Base-by-base conservation (phyloP, 2,329 filamentous ascomycete species). In the Ophiosphaerella korrae region DNA sequence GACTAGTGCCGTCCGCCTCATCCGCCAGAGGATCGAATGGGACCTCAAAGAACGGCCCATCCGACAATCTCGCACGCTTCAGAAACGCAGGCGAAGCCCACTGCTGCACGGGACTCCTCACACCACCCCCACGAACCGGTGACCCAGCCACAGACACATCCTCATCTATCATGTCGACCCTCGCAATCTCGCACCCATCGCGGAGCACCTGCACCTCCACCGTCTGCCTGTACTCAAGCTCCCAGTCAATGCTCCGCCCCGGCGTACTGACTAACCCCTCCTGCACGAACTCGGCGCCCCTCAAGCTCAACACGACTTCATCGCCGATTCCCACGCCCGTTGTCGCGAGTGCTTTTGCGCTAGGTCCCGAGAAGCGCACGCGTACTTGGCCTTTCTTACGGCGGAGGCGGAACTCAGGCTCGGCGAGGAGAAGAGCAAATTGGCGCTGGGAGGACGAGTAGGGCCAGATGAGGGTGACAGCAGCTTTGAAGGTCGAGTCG, bases 401-500 rank as follows among this genome's bases (percentile, higher is more conserved):
- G 48, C 93, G 89, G 43, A 93, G 80, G 41, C 90, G 88, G 66
- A 92, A 89, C 71, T 97, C 91, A 39, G 87, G 86, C 64, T 97
- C 92, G 39, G 89, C 89, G 31, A 97, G 82, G 16, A 95, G 82
- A 43, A 97, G 86, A 23, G 90, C 88, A 60, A 92, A 82, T 34
- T 86, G 86, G 45, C 83, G 84, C 26, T 83, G 88, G 23, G 90
- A 85, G 18, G 88, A 88, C 58, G 89, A 96, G 74, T 90, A 97
- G 0, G 93, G 93, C 92, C 93, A 97, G 50, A 90, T 86, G 32
- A 97, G 84, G 7, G 91, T 93, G 18, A 97, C 84, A 13, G 89
- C 80, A 34, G 89, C 92, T 50, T 84, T 82, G 29, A 96, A 63
- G 58, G 68, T 69, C 14, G 67, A 64, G 16, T 69, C 63, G 45